Base-by-base conservation (phyloP, 2,329 filamentous ascomycete species). In the Curvularia verruculosa region DNA sequence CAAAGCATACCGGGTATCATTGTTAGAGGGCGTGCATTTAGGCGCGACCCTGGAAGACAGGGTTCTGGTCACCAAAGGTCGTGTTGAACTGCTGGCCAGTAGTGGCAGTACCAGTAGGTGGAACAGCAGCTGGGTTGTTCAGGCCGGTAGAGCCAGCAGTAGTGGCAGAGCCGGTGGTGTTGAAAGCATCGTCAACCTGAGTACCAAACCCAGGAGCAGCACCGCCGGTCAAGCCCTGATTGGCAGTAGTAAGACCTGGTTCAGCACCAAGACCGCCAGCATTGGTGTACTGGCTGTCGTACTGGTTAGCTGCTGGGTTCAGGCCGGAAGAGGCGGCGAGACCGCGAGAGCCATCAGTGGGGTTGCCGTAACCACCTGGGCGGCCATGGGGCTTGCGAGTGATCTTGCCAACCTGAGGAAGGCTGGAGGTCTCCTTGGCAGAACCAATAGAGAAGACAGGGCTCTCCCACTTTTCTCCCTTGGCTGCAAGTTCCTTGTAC, bases 381-480 rank as follows among this genome's bases (percentile, higher is more conserved):
- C 79, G 79, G 36, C 75, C 74, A 68, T 86, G 85, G 19, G 84
- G 78, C 78, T 89, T 89, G 70, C 87, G 85, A 34, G 76, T 81
- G 51, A 89, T 78, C 36, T 80, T 66, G 1, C 77, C 75, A 36
- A 83, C 73, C 60, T 78, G 74, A 1, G 93, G 92, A 41, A 97
- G 83, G 69, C 89, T 85, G 23, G 79, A 83, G 40, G 90, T 92
- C 78, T 89, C 87, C 53, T 85, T 82, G 10, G 93, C 92, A 41
- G 80, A 84, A 46, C 95, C 94, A 67, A 98, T 89, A 58, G 87
- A 89, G 82, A 99, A 99, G 70, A 99, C 87, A 9, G 94, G 92
- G 59, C 90, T 96, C 82, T 96, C 89, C 95, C 95, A 99, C 77
- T 87, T 89, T 54, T 96, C 90, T 50, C 95, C 95, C 85, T 95